Conservation (phyloP, 805 yeast species). For the Sugiyamaella chiloensis region DNA sequence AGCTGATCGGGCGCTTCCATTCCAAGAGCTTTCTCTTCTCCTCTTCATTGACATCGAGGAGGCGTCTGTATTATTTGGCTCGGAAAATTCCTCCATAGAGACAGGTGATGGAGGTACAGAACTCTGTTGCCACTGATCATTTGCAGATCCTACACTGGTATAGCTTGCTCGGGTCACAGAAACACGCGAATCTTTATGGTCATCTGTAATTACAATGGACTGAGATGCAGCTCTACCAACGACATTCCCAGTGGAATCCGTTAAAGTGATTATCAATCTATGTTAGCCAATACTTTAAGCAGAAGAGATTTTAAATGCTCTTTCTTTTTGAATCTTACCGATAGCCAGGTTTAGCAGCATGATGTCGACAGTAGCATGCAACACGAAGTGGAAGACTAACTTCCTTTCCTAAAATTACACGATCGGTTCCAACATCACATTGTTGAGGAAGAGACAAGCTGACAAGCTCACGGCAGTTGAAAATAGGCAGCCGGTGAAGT, state of each 20-base stretch:
- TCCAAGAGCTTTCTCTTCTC: constrained; percentile 24
- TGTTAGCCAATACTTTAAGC: neutral
- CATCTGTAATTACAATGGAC: constrained; percentile 87
- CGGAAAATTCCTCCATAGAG: constrained; percentile 37
- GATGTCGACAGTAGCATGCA: constrained; percentile 96
- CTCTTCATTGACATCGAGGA: constrained; percentile 23
- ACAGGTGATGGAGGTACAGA: constrained; percentile 28
- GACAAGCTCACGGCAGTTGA: constrained; percentile 85
- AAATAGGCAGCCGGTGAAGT: constrained; percentile 78
- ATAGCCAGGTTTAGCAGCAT: constrained; percentile 59
- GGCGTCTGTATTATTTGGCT: constrained; percentile 9
- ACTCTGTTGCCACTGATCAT: neutral
- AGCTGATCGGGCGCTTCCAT: constrained; percentile 6
- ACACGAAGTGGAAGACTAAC: constrained; percentile 65
- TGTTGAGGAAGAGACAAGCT: constrained; percentile 41
- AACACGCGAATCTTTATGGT: constrained; percentile 56
- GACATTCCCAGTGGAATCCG: constrained; percentile 55
- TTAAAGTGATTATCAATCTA: constrained; percentile 45
- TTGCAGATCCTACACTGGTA: neutral
- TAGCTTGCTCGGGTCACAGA: neutral
- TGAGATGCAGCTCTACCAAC: constrained; percentile 73
- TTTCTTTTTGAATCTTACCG: too few species aligned
- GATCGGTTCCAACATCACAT: constrained; percentile 16
- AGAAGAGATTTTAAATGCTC: neutral
- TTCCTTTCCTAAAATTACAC: constrained; percentile 31